Evolutionary conservation across 2,329 filamentous ascomycete species (phyloP).

Genomic region (Escovopsis weberi): DNA sequence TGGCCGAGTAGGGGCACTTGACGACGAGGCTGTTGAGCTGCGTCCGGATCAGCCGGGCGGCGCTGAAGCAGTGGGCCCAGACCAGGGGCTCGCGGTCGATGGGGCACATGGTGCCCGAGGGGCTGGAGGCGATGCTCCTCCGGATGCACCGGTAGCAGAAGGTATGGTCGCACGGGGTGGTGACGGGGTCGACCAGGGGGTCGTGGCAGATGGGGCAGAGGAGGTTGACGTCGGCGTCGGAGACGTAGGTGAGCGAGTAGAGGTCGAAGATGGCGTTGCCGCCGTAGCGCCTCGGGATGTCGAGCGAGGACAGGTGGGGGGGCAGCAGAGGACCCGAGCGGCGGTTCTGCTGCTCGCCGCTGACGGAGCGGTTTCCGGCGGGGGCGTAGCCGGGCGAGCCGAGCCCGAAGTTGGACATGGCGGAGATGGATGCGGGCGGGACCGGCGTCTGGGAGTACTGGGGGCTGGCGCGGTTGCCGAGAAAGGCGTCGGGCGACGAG

Average conservation of each 20-base stretch:
- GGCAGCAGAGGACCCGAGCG: slow-evolving; percentile 20
- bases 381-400: slow-evolving; percentile 4
- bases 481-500: slow-evolving; percentile 22
- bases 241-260: slow-evolving; percentile 29
- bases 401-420: slow-evolving; percentile 6
- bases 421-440: slow-evolving; percentile 8
- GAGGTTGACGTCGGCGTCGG: slow-evolving; percentile 30
- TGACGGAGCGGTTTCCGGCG: slow-evolving; percentile 9
- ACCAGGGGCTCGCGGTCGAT: slow-evolving; percentile 37
- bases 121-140: slow-evolving; percentile 24
- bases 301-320: slow-evolving; percentile 24
- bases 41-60: slow-evolving; percentile 36
- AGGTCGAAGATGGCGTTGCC: slow-evolving; percentile 28
- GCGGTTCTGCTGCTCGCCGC: slow-evolving; percentile 10
- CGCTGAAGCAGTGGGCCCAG: slow-evolving; percentile 26
- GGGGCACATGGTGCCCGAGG: slow-evolving; percentile 33
- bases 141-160: slow-evolving; percentile 47
- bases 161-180: slow-evolving; percentile 49
- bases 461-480: slow-evolving; percentile 7
- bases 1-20: slow-evolving; percentile 37
- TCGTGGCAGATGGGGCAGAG: slow-evolving; percentile 44
- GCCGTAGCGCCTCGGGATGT: slow-evolving; percentile 23
- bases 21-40: slow-evolving; percentile 47
- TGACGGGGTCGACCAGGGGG: slow-evolving; percentile 44
- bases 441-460: slow-evolving; percentile 12